Evolutionary conservation across 257 asterid species (phyloP), one percentile per base, ranked within the genome.

Genomic region (Verbascum thapsus): DNA sequence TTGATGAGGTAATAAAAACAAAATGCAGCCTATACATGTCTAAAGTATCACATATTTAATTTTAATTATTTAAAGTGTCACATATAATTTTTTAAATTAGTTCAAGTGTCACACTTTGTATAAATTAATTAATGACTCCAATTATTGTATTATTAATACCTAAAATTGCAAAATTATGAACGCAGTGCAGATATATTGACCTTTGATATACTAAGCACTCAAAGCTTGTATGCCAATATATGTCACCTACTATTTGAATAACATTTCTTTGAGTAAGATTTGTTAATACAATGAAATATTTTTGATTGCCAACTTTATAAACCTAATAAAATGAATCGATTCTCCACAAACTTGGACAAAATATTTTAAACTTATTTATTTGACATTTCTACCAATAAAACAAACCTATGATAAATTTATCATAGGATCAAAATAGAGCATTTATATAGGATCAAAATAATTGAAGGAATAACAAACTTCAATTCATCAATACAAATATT

Each of bases 31-130:
- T 44, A 58, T 37, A 19, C 72, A 59, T 44, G 22, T 69, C 63
- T 67, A 48, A 74, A 64, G 79, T 74, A 74, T 75, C 71, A 44
- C 63, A 66, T 35, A 45, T 65, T 64, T 63, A n/a, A n/a, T n/a
- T 19, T 54, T 10, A 4, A 10, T 16, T 26, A 5, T 2, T 26
- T 22, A 2, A 17, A 58, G 54, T 63, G 32, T 62, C 69, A 56
- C 55, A 62, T 61, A n/a, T n/a, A n/a, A n/a, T n/a, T n/a, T n/a
- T n/a, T 19, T 54, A 6, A 4, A 10, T 16, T 26, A 5, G 32
- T 26, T 22, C 1, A 17, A 58, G 54, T 63, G 32, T 62, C 69
- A 56, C 55, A 62, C n/a, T n/a, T n/a, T n/a, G n/a, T n/a, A n/a
- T n/a, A n/a, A n/a, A n/a, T n/a, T n/a, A n/a, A n/a, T 61, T 37